These are phyloP conservation scores for Leptoxyphium fumago DNA, from an alignment of 2,329 filamentous ascomycete genomes.

Conservation along the genomic window DNA sequence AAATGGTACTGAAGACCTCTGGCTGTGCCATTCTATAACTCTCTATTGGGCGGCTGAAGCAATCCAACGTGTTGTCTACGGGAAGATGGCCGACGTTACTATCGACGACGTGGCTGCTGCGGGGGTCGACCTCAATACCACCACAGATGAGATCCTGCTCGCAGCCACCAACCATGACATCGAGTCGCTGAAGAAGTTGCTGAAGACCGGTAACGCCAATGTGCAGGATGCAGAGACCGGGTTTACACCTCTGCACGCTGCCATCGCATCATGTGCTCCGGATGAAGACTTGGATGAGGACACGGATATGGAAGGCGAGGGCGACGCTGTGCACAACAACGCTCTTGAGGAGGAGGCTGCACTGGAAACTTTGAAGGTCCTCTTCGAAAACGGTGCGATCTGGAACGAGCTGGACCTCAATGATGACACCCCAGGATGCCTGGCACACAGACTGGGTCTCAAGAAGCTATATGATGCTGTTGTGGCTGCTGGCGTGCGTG, in stretches of 20 bases:
- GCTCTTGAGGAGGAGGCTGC: conserved; percentile 41
- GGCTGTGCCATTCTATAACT: too few species aligned
- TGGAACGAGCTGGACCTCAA: conserved; percentile 90
- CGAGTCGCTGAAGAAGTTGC: conserved; percentile 50
- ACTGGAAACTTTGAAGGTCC: conserved; percentile 53
- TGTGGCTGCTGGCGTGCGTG: conserved; percentile 79
- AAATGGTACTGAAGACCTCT: too few species aligned
- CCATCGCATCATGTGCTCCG: conserved; percentile 50
- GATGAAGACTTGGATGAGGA: conserved; percentile 19
- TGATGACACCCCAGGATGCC: conserved; percentile 81
- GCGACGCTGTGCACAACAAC: conserved; percentile 19
- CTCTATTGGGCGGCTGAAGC: too few species aligned
- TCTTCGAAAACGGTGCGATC: conserved; percentile 79
- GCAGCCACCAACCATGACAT: conserved; percentile 55
- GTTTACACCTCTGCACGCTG: conserved; percentile 77
- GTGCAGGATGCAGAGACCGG: conserved; percentile 74
- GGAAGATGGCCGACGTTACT: not conserved
- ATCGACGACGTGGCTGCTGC: conserved; percentile 3
- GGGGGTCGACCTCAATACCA: conserved; percentile 27
- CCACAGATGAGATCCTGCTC: conserved; percentile 46
- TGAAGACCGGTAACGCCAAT: conserved; percentile 50
- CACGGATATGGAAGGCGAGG: conserved; percentile 15
- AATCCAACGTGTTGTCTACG: too few species aligned
- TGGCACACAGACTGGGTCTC: conserved; percentile 57
- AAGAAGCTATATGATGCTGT: conserved; percentile 63